Evolutionary conservation across 768 basidiomycete genomes (phyloP), one percentile per base, ranked within the genome.

Genomic region (Saitozyma podzolica): DNA sequence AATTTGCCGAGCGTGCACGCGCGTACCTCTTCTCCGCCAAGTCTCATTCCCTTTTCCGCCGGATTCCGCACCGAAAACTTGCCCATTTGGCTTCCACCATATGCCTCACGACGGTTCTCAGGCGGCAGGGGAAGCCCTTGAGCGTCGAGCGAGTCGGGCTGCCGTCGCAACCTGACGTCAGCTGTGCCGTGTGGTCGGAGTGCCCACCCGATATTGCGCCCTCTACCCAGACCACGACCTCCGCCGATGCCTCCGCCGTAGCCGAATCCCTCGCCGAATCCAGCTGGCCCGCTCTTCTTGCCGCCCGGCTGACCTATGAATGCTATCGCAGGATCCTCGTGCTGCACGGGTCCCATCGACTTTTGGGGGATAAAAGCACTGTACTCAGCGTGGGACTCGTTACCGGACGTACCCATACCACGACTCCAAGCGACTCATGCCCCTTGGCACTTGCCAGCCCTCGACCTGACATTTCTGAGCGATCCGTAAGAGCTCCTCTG

Each of bases 181-280:
- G n/a, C 13, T 17, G 45, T 47, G 45, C 11, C 2, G 11, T 47
- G 45, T 47, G 13, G 45, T 47, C 45, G 6, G 54, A 13, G 19
- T 0, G 58, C 68, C 48, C 59, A 73, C 72, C 70, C 72, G 17
- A 68, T 65, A 56, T 71, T 73, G 29, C 67, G 57, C 3, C 58
- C 68, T 37, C 67, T 49, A 9, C 58, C 68, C 8, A 71, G 50
- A n/a, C 63, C 65, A 40, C 65, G 55, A 3, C 68, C 68, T 39
- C 69, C 62, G 7, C 73, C 73, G 17, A 75, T 72, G 8, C 74
- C 74, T 14, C 70, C 74, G 7, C 74, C 74, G 51, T 64, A 75
- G 8, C 74, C 74, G 50, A 75, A 75, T 0, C 73, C 73, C 54
- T 75, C 70, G 6, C 70, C 73, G 49, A 69, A 74, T 19, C 74